Evolutionary conservation across 805 yeast genomes (phyloP).

Genomic region (Yarrowia deformans): DNA sequence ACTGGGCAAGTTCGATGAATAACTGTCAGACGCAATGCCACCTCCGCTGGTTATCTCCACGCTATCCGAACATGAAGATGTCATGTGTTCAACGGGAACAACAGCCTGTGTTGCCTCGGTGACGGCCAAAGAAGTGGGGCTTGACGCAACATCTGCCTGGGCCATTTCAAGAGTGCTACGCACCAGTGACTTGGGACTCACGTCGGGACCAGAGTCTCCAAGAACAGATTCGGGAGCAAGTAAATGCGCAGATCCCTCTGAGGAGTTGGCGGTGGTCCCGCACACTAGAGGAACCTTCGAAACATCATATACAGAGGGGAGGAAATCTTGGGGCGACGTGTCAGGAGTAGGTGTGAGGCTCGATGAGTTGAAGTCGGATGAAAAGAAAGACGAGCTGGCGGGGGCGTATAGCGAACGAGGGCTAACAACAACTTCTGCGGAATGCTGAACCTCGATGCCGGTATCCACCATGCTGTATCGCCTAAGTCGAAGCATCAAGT

Average conservation of each 20-base stretch:
- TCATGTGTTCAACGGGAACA: background rate
- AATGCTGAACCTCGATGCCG: background rate
- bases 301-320: constrained; percentile 4
- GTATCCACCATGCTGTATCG: background rate
- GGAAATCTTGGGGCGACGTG: constrained; percentile 20
- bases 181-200: constrained; percentile 3
- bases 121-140: background rate
- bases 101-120: background rate
- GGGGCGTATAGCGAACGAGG: constrained; percentile 14
- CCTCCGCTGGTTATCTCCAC: background rate
- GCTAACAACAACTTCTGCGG: background rate
- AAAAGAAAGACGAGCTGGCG: constrained; percentile 1
- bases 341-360: constrained; percentile 11
- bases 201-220: background rate
- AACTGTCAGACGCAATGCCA: background rate
- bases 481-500: background rate
- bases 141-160: background rate
- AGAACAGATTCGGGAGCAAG: background rate
- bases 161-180: background rate
- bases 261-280: background rate
- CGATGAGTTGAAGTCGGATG: constrained; percentile 6
- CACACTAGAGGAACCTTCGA: constrained; percentile 8
- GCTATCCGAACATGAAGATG: background rate
- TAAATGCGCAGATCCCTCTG: background rate
- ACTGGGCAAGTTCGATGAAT: background rate